Conservation (phyloP, 2,329 filamentous ascomycete genomes). For the Epichloe glyceriae region DNA sequence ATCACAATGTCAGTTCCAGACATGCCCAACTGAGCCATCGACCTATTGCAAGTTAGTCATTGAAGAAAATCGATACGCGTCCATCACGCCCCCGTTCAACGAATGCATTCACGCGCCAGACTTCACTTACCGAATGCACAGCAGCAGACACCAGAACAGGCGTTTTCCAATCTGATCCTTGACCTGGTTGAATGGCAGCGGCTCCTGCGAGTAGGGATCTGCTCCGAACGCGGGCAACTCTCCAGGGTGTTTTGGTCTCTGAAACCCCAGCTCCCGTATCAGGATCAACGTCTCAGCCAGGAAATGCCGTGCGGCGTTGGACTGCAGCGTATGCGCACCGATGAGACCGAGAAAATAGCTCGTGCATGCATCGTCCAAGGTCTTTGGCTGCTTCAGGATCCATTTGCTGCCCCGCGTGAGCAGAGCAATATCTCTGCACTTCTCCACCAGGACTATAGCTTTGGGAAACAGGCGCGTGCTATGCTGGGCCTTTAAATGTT, state of each 20-base stretch:
- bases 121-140: conserved; percentile 47
- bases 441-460: conserved; percentile 55
- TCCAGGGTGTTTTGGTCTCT: conserved; percentile 36
- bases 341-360: conserved; percentile 63
- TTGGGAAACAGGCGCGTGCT: conserved; percentile 54
- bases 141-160: conserved; percentile 75
- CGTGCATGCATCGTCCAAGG: conserved; percentile 47
- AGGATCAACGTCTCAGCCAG: conserved; percentile 61
- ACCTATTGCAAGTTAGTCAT: conserved; percentile 29
- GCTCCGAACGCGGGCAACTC: conserved; percentile 27
- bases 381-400: conserved; percentile 33
- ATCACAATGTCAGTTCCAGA: conserved; percentile 61
- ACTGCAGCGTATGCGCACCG: conserved; percentile 55
- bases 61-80: neutral
- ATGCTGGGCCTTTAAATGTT: conserved; percentile 54
- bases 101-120: neutral
- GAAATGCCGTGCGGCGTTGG: conserved; percentile 54
- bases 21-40: conserved; percentile 65
- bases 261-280: conserved; percentile 53
- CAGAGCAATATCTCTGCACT: conserved; percentile 57
- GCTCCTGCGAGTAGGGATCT: conserved; percentile 25
- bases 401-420: conserved; percentile 49
- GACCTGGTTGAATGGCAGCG: conserved; percentile 50
- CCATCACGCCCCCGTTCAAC: neutral
- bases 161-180: conserved; percentile 62